Conservation (phyloP, 2,329 filamentous ascomycete species). For the Dactylellina sp. region DNA sequence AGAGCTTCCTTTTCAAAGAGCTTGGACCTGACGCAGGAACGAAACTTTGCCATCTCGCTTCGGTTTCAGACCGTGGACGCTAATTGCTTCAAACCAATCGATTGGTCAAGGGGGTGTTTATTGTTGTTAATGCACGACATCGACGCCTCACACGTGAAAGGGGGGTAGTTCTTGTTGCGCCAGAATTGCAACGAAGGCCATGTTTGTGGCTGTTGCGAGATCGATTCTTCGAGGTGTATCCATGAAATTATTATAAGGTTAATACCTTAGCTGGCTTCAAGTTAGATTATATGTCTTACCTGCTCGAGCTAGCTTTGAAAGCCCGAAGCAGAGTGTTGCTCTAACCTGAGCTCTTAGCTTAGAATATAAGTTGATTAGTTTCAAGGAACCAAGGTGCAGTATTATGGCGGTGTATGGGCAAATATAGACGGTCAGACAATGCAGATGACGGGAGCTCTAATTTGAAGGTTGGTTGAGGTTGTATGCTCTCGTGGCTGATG, state of each 20-base stretch:
- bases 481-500: too few species aligned
- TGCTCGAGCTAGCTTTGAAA: too few species aligned
- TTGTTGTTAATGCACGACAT: constrained; percentile 3
- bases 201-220: background rate
- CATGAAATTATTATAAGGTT: background rate
- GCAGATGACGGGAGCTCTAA: too few species aligned
- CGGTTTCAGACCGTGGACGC: constrained; percentile 36
- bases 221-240: background rate
- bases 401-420: too few species aligned
- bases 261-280: too few species aligned
- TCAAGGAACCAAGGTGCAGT: too few species aligned
- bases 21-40: constrained; percentile 54
- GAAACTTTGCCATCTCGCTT: constrained; percentile 45
- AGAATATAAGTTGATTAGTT: too few species aligned
- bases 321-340: too few species aligned
- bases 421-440: too few species aligned
- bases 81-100: background rate
- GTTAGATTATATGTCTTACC: too few species aligned
- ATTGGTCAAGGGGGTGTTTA: background rate
- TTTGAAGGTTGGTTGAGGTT: too few species aligned
- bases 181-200: background rate
- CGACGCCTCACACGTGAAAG: background rate
- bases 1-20: constrained; percentile 6
- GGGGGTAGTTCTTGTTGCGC: background rate
- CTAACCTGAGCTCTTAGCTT: too few species aligned